Evolutionary conservation across 345 rosid genomes (phyloP), one percentile per base, ranked within the genome.

Genomic region (Linum usitatissimum): DNA sequence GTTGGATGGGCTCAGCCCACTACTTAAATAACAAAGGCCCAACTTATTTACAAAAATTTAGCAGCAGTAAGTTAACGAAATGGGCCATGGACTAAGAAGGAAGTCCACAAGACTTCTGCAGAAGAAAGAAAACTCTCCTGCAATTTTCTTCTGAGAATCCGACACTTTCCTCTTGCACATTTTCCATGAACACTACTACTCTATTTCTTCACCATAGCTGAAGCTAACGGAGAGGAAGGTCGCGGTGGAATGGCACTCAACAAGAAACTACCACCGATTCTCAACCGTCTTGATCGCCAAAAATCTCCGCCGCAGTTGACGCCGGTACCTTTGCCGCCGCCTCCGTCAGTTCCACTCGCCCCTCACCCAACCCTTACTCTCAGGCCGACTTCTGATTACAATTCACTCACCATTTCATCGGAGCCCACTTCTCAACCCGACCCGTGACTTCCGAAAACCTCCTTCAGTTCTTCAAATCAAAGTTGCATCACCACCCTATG

Each of bases 401-500:
- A 67, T 39, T 70, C 71, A 45, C 75, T 91, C 70, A 66, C 79
- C 34, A 48, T 60, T 88, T 78, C 85, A 84, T 91, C 63, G 70
- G 83, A 23, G 63, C 80, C 74, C 80, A 86, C 55, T 80, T 88
- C 55, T 17, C 59, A 49, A 71, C 77, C 68, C 68, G 78, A 65
- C 79, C 72, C 15, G 14, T 83, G 57, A 86, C 82, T 14, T 78
- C 96, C 0, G 48, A 68, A 31, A 23, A 64, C 53, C 90, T 91
- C 63, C 78, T 88, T 60, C 81, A 71, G 34, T 88, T 91, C 71
- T 80, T 91, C 77, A 86, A 83, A 57, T 73, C 84, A 2, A 83
- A 82, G 76, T 84, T 91, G 67, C 95, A 77, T 55, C 87, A 81
- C 71, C 90, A 88, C 73, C 89, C 92, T 0, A 75, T 55, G 60